These are phyloP conservation scores for Protoeuglena noctilucae DNA, from an alignment of 139 green algal genomes.

Conservation along the genomic window DNA sequence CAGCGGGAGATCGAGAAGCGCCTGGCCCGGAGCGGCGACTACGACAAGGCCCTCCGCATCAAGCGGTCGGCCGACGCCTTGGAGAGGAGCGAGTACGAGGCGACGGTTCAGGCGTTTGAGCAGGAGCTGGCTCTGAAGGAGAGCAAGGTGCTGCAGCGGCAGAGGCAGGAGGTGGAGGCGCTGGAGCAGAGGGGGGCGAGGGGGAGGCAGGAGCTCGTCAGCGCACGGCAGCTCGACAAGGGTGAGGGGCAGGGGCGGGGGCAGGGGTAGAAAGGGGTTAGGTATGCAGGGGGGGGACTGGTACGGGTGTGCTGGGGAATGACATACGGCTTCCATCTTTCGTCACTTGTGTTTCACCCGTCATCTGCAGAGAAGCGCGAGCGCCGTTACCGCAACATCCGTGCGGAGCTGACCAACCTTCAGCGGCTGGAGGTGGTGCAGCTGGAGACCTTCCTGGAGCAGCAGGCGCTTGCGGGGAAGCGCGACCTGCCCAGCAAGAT, in stretches of 20 bases:
- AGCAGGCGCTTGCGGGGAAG: conserved; percentile 7
- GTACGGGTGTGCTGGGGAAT: too few relatives aligned
- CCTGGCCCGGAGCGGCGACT: not conserved
- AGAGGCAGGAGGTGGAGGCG: conserved; percentile 4
- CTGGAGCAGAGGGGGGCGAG: not conserved
- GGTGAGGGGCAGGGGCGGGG: too few relatives aligned
- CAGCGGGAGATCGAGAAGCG: conserved; percentile 5
- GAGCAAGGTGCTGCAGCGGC: not conserved
- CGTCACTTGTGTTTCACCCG: too few relatives aligned
- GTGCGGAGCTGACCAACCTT: conserved; percentile 3
- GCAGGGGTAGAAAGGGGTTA: too few relatives aligned
- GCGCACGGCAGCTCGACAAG: not conserved
- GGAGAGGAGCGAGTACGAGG: conserved; percentile 5
- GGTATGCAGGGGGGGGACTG: too few relatives aligned
- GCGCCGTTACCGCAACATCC: not conserved
- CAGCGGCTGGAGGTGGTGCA: conserved; percentile 7
- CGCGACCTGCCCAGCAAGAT: too few relatives aligned
- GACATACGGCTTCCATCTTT: too few relatives aligned
- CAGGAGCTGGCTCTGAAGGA: conserved; percentile 4
- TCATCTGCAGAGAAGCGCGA: conserved; percentile 3
- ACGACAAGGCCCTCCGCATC: conserved; percentile 4
- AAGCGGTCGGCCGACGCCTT: conserved; percentile 4
- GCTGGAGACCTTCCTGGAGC: conserved; percentile 4
- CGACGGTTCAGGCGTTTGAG: not conserved
- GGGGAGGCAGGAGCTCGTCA: not conserved